These are phyloP conservation scores for Plasmodium knowlesi DNA, from an alignment of 169 alveolate genomes.

Conservation along the genomic window DNA sequence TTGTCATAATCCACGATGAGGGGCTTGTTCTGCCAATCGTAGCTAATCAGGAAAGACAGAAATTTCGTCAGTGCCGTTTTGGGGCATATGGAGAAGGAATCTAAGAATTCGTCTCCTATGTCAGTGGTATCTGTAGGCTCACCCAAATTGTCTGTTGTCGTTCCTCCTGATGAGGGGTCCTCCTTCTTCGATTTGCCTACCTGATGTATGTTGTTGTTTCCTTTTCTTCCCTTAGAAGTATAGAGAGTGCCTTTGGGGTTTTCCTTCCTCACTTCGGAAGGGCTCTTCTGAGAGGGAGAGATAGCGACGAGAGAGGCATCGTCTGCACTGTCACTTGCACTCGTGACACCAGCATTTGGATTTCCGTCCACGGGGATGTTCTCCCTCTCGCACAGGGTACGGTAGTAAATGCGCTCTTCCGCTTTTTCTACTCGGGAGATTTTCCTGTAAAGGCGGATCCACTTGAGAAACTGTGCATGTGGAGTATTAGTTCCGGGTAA, in stretches of 20 bases:
- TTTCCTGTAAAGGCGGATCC: background rate
- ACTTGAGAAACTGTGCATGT: background rate
- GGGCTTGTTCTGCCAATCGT: constrained; percentile 42
- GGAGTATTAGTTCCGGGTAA: background rate
- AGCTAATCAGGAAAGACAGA: constrained; percentile 7
- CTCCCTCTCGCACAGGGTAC: background rate
- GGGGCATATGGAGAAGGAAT: constrained; percentile 36
- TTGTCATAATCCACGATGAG: constrained; percentile 27
- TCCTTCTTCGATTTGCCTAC: background rate
- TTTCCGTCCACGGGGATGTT: background rate
- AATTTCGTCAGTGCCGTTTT: constrained; percentile 17
- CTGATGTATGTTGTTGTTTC: background rate
- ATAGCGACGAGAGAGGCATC: background rate
- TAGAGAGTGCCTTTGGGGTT: background rate
- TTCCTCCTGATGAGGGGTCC: background rate
- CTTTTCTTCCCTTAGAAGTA: background rate
- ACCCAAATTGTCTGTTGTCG: background rate
- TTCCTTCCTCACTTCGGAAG: background rate
- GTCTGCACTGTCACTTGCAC: background rate
- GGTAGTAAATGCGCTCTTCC: background rate
- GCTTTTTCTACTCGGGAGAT: background rate
- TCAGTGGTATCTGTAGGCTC: background rate
- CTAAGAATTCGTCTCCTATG: background rate
- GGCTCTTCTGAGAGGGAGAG: background rate
- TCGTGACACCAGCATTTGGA: background rate